These are phyloP conservation scores for Stylosanthes scabra DNA, from an alignment of 331 rosid genomes.

Conservation along the genomic window DNA sequence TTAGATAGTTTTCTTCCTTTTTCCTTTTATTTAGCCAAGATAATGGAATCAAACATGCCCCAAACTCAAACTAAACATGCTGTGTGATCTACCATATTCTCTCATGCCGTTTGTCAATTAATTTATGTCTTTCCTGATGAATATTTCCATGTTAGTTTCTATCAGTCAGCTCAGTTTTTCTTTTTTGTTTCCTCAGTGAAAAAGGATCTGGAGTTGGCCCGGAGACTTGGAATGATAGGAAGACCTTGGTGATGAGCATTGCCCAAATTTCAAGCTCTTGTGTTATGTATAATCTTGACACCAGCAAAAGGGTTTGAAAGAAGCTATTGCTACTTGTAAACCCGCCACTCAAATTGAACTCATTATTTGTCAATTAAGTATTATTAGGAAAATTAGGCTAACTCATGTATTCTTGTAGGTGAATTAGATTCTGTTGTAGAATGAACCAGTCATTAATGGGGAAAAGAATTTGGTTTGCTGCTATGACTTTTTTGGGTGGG, in stretches of 20 bases:
- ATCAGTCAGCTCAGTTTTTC: neutral
- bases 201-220: constrained; percentile 88
- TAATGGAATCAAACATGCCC: neutral
- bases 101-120: neutral
- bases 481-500: neutral
- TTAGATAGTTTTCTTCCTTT: too few relatives aligned
- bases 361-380: constrained; percentile 27
- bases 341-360: constrained; percentile 9
- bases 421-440: constrained; percentile 15
- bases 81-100: neutral
- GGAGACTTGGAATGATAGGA: constrained; percentile 73
- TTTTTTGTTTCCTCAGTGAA: constrained; percentile 63
- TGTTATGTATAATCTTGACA: constrained; percentile 20
- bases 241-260: constrained; percentile 66
- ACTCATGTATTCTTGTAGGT: constrained; percentile 8
- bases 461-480: neutral
- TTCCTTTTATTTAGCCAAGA: neutral
- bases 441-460: constrained; percentile 1
- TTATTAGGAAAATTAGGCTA: constrained; percentile 36
- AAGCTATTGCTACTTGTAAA: constrained; percentile 28
- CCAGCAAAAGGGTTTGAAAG: neutral
- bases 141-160: neutral
- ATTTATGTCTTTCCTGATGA: constrained; percentile 1
- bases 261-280: constrained; percentile 8
- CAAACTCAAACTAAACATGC: too few relatives aligned